These are phyloP conservation scores for Xylaria multiplex DNA, from an alignment of 2,329 filamentous ascomycete genomes.

Conservation along the genomic window DNA sequence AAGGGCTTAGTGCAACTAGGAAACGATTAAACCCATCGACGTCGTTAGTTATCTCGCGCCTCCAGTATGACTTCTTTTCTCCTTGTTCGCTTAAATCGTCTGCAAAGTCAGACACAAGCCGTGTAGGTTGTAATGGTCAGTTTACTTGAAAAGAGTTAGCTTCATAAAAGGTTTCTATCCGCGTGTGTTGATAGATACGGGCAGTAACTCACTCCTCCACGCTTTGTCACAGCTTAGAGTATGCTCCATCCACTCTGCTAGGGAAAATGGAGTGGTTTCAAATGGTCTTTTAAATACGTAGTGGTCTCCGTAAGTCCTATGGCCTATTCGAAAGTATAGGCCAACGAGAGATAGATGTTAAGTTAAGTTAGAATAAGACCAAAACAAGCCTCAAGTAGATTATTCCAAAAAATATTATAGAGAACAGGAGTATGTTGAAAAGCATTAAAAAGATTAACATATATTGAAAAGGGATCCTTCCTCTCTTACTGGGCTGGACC, in stretches of 20 bases:
- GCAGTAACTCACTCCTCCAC: slow-evolving; percentile 13
- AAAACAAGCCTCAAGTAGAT: neutral
- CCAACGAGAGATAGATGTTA: neutral
- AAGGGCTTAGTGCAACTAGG: neutral
- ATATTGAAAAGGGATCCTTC: slow-evolving; percentile 32
- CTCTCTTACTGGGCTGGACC: slow-evolving; percentile 30
- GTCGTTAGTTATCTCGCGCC: neutral
- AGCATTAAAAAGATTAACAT: slow-evolving; percentile 2
- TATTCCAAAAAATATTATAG: neutral
- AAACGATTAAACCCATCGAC: slow-evolving; percentile 2
- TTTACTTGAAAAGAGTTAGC: slow-evolving; percentile 12
- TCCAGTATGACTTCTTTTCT: slow-evolving; percentile 2
- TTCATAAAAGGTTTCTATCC: slow-evolving; percentile 5
- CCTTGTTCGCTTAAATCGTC: slow-evolving; percentile 2
- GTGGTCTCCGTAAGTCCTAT: neutral
- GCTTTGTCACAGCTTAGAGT: neutral
- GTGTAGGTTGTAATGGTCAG: neutral
- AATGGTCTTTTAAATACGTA: neutral
- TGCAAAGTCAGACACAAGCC: neutral
- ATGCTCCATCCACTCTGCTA: neutral
- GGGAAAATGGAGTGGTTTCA: neutral
- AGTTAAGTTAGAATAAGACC: neutral
- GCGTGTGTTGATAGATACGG: neutral
- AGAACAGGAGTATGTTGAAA: neutral
- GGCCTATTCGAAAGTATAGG: neutral